These are phyloP conservation scores for Ochetophila trinervis DNA, from an alignment of 306 rosid species.

Conservation along the genomic window DNA sequence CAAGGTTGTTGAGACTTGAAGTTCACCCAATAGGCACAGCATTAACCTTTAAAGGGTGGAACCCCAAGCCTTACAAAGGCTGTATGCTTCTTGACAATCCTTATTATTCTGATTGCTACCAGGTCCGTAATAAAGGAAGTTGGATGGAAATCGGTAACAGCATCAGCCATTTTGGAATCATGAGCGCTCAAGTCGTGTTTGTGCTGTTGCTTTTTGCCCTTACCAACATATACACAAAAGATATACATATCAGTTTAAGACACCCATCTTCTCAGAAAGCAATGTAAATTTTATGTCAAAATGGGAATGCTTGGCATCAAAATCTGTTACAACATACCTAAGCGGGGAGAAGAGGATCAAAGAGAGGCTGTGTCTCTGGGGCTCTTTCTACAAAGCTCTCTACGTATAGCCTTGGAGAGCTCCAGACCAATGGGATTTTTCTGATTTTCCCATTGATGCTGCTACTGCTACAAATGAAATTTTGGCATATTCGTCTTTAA, in stretches of 20 bases:
- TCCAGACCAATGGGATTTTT: conserved; percentile 20
- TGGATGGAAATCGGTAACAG: conserved; percentile 98
- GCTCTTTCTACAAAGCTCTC: background rate
- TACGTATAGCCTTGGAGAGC: conserved; percentile 2
- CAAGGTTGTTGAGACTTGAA: too few relatives aligned
- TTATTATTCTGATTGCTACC: conserved; percentile 19
- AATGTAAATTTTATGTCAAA: conserved; percentile 33
- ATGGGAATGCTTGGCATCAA: conserved; percentile 9
- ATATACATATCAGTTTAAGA: conserved; percentile 45
- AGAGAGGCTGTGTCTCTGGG: too few relatives aligned
- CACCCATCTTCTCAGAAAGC: conserved; percentile 53
- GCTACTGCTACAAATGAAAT: conserved; percentile 11
- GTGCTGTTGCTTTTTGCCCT: conserved; percentile 75
- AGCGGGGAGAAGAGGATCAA: too few relatives aligned
- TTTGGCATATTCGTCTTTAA: too few relatives aligned
- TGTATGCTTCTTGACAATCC: background rate
- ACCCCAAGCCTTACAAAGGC: too few relatives aligned
- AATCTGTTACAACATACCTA: background rate
- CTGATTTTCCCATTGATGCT: conserved; percentile 16
- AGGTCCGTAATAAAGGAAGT: conserved; percentile 87
- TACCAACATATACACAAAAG: conserved; percentile 69
- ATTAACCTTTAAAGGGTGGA: background rate
- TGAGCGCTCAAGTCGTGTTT: conserved; percentile 93
- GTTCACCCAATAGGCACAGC: too few relatives aligned
- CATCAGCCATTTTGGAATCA: conserved; percentile 83